These are phyloP conservation scores for Xylaria curta DNA, from an alignment of 495 filamentous ascomycete genomes.

Conservation along the genomic window DNA sequence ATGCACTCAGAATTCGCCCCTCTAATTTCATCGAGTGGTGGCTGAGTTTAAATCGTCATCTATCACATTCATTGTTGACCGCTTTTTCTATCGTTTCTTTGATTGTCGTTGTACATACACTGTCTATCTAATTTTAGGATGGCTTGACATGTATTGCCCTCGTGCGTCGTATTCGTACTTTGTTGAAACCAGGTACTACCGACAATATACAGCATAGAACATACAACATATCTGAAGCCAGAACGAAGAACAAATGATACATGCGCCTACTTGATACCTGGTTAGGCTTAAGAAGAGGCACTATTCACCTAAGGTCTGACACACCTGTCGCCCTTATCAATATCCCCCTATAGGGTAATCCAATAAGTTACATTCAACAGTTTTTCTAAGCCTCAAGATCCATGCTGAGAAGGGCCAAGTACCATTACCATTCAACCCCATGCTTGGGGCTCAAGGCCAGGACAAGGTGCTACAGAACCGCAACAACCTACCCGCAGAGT, in stretches of 20 bases:
- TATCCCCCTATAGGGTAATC: not conserved
- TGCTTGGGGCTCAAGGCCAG: not conserved
- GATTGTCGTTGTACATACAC: not conserved
- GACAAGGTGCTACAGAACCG: not conserved
- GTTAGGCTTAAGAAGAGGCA: too few species aligned
- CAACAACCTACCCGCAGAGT: not conserved
- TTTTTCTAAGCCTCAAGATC: not conserved
- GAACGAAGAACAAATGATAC: not conserved
- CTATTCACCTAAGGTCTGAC: too few species aligned
- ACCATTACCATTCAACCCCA: not conserved
- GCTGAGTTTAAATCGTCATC: not conserved
- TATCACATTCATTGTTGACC: not conserved
- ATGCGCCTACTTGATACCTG: not conserved
- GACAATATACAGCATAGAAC: too few species aligned
- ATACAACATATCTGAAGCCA: not conserved
- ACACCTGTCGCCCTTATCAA: not conserved
- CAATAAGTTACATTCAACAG: not conserved
- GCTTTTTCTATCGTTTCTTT: not conserved
- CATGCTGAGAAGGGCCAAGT: too few species aligned
- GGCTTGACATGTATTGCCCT: not conserved
- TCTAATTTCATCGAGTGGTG: not conserved
- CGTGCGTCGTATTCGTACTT: not conserved
- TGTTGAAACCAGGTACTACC: not conserved
- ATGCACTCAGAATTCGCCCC: not conserved
- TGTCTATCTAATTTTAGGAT: constrained; percentile 9